Base-by-base conservation (phyloP, 768 basidiomycete species). In the Pleurotus tuber-regium region DNA sequence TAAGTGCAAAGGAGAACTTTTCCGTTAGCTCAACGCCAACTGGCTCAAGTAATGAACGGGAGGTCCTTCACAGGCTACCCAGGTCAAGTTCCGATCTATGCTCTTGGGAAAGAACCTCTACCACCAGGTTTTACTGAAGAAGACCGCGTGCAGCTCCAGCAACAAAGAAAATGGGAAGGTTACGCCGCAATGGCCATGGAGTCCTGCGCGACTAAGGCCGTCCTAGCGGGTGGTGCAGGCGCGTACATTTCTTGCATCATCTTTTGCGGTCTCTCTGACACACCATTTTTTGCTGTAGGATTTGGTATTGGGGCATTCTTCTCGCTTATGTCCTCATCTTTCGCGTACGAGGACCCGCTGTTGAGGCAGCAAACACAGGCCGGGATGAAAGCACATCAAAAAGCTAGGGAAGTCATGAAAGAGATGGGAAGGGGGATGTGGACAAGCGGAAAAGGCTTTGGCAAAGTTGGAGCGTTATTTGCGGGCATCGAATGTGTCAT, bases 341-440 rank as follows among this genome's bases (percentile, higher is more conserved):
- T 98, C 65, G 87, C 88, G 28, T 96, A 97, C 64, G 96, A 98
- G 66, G 95, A 98, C 66, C 94, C 95, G 9, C 71, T 92, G 39
- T 77, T 90, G 29, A 84, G 89, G 26, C 73, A 82, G 42, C 79
- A 82, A 60, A 74, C 76, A 8, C 76, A 80, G 58, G 73, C 73
- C 9, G 78, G 73, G 10, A 61, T 84, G 70, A 82, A 70, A 54
- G 81, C 80, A 39, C 74, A 77, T 19, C 89, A 94, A 65, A 95
- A 95, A 61, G 88, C 92, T 1, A 75, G 80, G 39, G 83, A 86
- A 57, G 82, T 96, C 29, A 89, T 97, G 67, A 90, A 84, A 63
- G 95, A 98, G 54, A 98, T 97, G 91, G 95, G 95, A 1, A 82
- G 78, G 57, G 87, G 86, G 28, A 96, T 98, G 92, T 92, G 83